Evolutionary conservation across 495 filamentous ascomycete species (phyloP), one percentile per base, ranked within the genome.

Genomic region (Coniosporium apollinis): DNA sequence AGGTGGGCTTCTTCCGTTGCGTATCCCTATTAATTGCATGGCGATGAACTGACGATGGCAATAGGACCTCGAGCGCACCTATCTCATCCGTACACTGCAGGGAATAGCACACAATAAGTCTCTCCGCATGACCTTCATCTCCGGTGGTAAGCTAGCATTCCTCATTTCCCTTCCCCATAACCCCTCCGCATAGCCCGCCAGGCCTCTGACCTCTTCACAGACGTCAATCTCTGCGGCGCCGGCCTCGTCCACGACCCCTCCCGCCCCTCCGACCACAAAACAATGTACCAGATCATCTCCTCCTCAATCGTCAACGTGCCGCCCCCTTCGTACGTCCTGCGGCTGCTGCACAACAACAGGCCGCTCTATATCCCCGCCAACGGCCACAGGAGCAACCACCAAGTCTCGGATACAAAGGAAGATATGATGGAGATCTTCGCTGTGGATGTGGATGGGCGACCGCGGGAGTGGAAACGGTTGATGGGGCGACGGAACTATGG

Each of bases 351-450:
- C 65, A 78, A 74, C 63, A 83, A 81, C 61, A 91, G 86, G 51
- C 68, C 77, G 5, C 70, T 94, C 20, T 97, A 94, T 53, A 60
- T 97, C 20, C 91, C 89, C 1, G 66, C 68, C 29, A 97, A 97
- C 56, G 91, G 91, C 14, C 79, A 91, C 52, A 77, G 82, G 42
- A 31, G 37, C 72, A 14, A 72, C 64, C 47, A 55, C 64, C 31
- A 28, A 13, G 52, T 66, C n/a, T 65, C 60, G 16, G 89, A 97
- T 51, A 97, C 89, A 24, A 97, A 97, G 55, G 89, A 97, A 57
- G 89, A 97, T 52, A 97, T 97, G 89, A 85, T 96, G 75, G 89
- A 97, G 60, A 82, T 97, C 44, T 97, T 97, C 68, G 77, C 86
- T 52, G 76, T 68, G 5, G 89, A 97, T 47, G 80, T 87, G 13